phyloP scores from a whole-genome alignment of 2,329 filamentous ascomycete species.

The Nectriaceae sp. region DNA sequence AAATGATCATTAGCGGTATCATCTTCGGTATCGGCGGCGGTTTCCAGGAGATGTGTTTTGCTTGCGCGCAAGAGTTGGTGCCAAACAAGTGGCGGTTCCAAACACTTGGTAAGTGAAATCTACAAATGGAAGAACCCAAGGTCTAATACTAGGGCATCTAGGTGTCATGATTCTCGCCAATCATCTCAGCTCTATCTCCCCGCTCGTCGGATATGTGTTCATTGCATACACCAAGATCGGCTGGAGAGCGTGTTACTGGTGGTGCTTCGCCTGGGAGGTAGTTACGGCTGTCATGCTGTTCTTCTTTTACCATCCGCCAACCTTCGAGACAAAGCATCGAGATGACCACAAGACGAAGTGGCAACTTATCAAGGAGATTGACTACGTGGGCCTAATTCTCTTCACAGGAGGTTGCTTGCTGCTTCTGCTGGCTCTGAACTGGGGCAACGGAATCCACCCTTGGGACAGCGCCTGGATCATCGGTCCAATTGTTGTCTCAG shows the following conservation, averaged over 20 bases:
- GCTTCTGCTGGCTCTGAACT: slow-evolving; percentile 22
- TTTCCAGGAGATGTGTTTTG: slow-evolving; percentile 42
- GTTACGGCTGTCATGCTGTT: slow-evolving; percentile 30
- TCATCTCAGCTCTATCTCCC: slow-evolving; percentile 31
- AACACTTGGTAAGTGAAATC: slow-evolving; percentile 22
- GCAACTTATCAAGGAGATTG: slow-evolving; percentile 21
- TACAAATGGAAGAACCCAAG: neutral
- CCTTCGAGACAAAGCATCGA: slow-evolving; percentile 34
- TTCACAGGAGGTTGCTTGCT: slow-evolving; percentile 16
- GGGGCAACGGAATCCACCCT: slow-evolving; percentile 22
- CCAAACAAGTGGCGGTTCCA: slow-evolving; percentile 31
- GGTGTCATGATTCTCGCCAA: slow-evolving; percentile 34
- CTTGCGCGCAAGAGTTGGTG: slow-evolving; percentile 34
- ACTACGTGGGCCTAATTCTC: slow-evolving; percentile 16
- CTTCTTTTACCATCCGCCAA: slow-evolving; percentile 35
- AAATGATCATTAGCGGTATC: slow-evolving; percentile 40
- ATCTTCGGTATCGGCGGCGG: slow-evolving; percentile 41
- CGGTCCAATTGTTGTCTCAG: slow-evolving; percentile 23
- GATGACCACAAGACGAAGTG: slow-evolving; percentile 21
- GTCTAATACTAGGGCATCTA: neutral
- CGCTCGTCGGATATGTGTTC: slow-evolving; percentile 35
- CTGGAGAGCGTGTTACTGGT: slow-evolving; percentile 37
- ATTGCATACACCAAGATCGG: slow-evolving; percentile 29
- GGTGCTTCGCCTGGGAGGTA: slow-evolving; percentile 33
- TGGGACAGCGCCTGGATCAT: slow-evolving; percentile 25